Evolutionary conservation across 2,329 filamentous ascomycete species (phyloP).

Genomic region (Sphaerostilbella broomeana): DNA sequence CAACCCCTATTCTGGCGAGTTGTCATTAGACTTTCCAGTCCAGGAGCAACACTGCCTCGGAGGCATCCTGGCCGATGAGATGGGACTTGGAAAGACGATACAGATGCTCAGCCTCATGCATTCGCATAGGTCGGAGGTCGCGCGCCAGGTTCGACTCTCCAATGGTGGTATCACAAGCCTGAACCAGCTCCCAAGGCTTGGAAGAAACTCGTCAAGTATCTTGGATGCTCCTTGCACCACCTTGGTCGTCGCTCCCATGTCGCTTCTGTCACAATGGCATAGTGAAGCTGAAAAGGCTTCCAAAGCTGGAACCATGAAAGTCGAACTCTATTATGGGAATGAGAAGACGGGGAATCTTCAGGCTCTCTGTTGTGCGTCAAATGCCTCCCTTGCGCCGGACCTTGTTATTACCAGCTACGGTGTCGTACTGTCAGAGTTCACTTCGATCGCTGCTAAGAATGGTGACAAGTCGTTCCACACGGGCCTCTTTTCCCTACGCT

Average conservation of each 20-base stretch:
- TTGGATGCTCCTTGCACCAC: conserved; percentile 79
- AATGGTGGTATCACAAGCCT: conserved; percentile 35
- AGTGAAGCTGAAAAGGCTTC: conserved; percentile 92
- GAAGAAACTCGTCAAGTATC: conserved; percentile 49
- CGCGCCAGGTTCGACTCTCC: conserved; percentile 31
- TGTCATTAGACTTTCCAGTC: conserved; percentile 83
- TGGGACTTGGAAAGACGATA: conserved; percentile 97
- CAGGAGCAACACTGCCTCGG: conserved; percentile 94
- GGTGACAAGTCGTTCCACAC: conserved; percentile 59
- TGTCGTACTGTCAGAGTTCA: conserved; percentile 80
- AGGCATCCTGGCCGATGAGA: conserved; percentile 90
- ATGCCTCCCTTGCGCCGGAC: conserved; percentile 71
- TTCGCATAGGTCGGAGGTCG: conserved; percentile 61
- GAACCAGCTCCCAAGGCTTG: conserved; percentile 56
- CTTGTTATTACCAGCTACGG: conserved; percentile 95
- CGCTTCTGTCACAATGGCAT: conserved; percentile 92
- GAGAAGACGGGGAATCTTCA: conserved; percentile 78
- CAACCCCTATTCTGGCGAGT: conserved; percentile 92
- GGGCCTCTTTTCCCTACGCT: conserved; percentile 85
- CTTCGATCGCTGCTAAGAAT: conserved; percentile 58
- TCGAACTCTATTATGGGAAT: conserved; percentile 83
- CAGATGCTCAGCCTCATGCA: conserved; percentile 96
- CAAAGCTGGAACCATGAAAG: conserved; percentile 71
- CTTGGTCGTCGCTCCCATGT: conserved; percentile 94
- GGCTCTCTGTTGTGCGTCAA: conserved; percentile 68